These are phyloP conservation scores for Solanum medicagineum DNA, from an alignment of 257 asterid genomes.

Conservation along the genomic window DNA sequence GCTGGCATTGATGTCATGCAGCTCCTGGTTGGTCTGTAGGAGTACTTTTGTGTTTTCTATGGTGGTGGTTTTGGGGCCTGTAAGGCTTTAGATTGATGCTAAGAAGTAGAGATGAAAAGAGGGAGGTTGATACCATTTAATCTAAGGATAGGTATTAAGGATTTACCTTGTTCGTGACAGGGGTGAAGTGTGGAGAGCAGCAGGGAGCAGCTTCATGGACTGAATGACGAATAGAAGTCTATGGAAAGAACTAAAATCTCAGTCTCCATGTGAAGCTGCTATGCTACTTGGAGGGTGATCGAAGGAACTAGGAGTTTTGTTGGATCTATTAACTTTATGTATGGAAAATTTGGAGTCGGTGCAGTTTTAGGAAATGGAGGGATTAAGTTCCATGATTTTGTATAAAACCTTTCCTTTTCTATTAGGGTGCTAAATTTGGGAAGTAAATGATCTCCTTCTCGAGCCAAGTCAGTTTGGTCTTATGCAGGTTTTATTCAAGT, in stretches of 20 bases:
- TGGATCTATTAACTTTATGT: neutral
- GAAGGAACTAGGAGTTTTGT: neutral
- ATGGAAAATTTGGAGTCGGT: neutral
- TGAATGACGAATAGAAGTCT: neutral
- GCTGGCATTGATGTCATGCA: neutral
- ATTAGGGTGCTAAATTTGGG: neutral
- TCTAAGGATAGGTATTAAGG: neutral
- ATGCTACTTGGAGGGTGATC: neutral
- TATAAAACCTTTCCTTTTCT: neutral
- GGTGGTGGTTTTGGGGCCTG: neutral
- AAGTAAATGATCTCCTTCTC: neutral
- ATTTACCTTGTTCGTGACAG: neutral
- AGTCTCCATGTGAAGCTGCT: neutral
- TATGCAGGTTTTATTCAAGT: neutral
- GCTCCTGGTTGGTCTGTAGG: neutral
- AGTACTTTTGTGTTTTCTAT: neutral
- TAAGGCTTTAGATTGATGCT: neutral
- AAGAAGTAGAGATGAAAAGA: neutral
- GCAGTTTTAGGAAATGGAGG: neutral
- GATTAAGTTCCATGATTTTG: neutral
- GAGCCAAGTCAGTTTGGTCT: neutral
- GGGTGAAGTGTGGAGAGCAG: neutral
- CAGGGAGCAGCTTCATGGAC: neutral
- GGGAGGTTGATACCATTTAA: neutral
- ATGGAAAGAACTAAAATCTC: neutral